Percentiles rank a stretch among this genome's conserved stretches.
Conservation (phyloP, 75 land plant genomes). For the Selaginella moellendorffii region DNA sequence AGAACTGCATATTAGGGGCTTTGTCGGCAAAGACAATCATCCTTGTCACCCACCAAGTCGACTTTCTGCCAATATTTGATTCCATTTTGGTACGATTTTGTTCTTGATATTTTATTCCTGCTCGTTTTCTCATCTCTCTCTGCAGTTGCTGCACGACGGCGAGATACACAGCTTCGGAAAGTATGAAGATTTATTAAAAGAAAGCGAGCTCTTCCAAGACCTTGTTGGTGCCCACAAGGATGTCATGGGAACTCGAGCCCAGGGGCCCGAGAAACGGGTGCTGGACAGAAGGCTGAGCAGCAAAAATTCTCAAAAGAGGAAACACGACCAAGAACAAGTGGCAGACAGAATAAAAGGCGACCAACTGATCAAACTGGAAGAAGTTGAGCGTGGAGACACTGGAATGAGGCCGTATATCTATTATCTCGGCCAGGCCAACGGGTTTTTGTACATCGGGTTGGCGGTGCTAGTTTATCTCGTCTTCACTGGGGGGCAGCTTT, state of each 20-base stretch:
- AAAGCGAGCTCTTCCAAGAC: slow-evolving; percentile 46
- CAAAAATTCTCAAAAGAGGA: not conserved
- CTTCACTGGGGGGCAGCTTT: slow-evolving; percentile 35
- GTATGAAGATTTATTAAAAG: slow-evolving; percentile 38
- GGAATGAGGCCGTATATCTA: slow-evolving; percentile 46
- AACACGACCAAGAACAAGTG: slow-evolving; percentile 17
- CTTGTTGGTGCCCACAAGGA: slow-evolving; percentile 58
- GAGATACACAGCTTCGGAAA: slow-evolving; percentile 43
- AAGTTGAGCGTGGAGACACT: slow-evolving; percentile 39
- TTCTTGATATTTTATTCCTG: too few relatives aligned
- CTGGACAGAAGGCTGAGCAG: not conserved
- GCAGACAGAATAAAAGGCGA: not conserved
- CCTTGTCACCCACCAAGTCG: slow-evolving; percentile 94
- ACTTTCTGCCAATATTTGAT: slow-evolving; percentile 51
- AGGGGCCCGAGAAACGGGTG: slow-evolving; percentile 1
- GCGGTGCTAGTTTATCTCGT: slow-evolving; percentile 22
- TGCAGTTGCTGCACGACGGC: slow-evolving; percentile 60
- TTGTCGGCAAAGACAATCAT: slow-evolving; percentile 51
- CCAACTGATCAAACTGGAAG: slow-evolving; percentile 53
- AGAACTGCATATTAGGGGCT: slow-evolving; percentile 66
- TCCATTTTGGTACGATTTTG: slow-evolving; percentile 40
- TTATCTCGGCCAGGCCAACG: slow-evolving; percentile 25
- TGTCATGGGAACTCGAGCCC: slow-evolving; percentile 22
- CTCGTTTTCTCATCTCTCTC: too few relatives aligned
- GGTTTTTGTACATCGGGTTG: slow-evolving; percentile 7